A percentile compares a stretch with the other conserved stretches of the same genome.
phyloP scores from a whole-genome alignment of 306 rosid species.

The Argentina anserina region DNA sequence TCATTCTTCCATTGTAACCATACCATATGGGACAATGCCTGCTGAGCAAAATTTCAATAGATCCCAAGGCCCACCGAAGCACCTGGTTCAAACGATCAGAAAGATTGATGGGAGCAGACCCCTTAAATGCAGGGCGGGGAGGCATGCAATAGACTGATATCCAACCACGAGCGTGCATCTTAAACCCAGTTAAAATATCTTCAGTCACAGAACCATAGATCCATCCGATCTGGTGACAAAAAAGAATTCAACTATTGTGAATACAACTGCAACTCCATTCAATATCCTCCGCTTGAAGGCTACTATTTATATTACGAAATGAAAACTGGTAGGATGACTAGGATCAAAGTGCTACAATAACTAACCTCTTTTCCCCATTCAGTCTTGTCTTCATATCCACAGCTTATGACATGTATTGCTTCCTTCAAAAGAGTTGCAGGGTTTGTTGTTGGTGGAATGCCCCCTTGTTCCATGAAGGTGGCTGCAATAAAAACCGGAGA shows the following conservation, averaged over 20 bases:
- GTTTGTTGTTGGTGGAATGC: slow-evolving; percentile 93
- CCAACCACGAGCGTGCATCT: slow-evolving; percentile 99
- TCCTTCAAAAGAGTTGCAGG: slow-evolving; percentile 97
- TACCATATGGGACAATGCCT: slow-evolving; percentile 99
- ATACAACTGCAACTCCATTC: not conserved
- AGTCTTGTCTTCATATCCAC: slow-evolving; percentile 97
- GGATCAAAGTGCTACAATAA: slow-evolving; percentile 18
- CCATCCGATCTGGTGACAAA: slow-evolving; percentile 89
- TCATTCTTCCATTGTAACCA: slow-evolving; percentile 86
- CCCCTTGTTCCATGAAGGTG: slow-evolving; percentile 97
- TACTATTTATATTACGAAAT: not conserved
- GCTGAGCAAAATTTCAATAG: slow-evolving; percentile 94
- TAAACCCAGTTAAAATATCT: slow-evolving; percentile 98
- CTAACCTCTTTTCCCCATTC: slow-evolving; percentile 99
- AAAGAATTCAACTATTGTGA: not conserved
- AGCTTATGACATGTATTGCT: slow-evolving; percentile 97
- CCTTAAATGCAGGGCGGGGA: slow-evolving; percentile 96
- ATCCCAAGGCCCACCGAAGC: slow-evolving; percentile 99
- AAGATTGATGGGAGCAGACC: slow-evolving; percentile 99
- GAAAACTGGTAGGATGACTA: slow-evolving; percentile 7
- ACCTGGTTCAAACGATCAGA: slow-evolving; percentile 98
- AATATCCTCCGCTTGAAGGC: not conserved
- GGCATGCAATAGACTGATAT: slow-evolving; percentile 98
- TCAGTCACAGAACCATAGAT: slow-evolving; percentile 99
- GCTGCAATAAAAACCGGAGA: slow-evolving; percentile 98